phyloP scores from a whole-genome alignment of 2,329 filamentous ascomycete species.

The Cryoendolithus antarcticus region DNA sequence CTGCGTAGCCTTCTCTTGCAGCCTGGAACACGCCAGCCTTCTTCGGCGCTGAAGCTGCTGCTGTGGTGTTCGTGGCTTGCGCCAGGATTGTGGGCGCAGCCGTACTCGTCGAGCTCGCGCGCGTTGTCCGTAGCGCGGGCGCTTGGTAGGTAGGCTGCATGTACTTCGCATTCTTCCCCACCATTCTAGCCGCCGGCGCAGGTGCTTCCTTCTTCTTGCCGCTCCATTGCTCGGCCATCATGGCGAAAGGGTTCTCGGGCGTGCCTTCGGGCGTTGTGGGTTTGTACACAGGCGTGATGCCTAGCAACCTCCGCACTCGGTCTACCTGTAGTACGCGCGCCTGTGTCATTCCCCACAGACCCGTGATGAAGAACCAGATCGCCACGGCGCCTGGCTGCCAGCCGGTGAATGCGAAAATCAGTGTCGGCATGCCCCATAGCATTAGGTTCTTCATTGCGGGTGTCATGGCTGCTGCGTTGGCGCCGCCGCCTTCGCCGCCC shows the following conservation, averaged over 20 bases:
- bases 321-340: constrained; percentile 26
- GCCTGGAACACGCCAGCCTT: constrained; percentile 6
- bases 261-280: constrained; percentile 1
- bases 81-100: neutral
- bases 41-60: neutral
- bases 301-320: constrained; percentile 25
- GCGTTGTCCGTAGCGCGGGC: constrained; percentile 4
- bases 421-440: constrained; percentile 37
- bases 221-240: neutral
- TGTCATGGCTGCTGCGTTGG: constrained; percentile 10
- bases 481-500: constrained; percentile 38
- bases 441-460: constrained; percentile 29
- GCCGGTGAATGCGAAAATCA: constrained; percentile 42
- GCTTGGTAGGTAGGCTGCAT: constrained; percentile 2
- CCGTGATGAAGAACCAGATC: constrained; percentile 46
- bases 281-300: constrained; percentile 26
- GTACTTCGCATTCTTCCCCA: neutral
- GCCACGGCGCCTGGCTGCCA: constrained; percentile 47
- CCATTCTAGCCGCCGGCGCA: neutral
- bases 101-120: neutral
- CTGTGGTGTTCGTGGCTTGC: neutral
- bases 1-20: constrained; percentile 4
- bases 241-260: neutral
- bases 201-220: neutral
- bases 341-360: constrained; percentile 28